Base-by-base conservation (phyloP, 2,329 filamentous ascomycete genomes). In the Colletotrichum karsti region DNA sequence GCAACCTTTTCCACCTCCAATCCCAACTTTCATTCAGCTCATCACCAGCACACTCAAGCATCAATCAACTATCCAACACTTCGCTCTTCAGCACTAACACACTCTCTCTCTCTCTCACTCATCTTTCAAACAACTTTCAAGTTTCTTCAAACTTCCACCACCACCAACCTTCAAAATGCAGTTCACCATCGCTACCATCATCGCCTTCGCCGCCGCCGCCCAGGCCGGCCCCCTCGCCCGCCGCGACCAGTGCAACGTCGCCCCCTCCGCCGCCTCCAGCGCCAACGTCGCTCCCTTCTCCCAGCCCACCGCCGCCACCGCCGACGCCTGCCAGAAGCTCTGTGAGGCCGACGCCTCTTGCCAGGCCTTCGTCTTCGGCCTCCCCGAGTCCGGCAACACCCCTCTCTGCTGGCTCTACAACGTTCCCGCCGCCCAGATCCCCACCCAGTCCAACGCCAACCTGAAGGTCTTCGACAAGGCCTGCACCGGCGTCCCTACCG, bases 381-480 rank as follows among this genome's bases (percentile, higher is more conserved):
- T 55, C n/a, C 46, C 46, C 7, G 9, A 10, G 2, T 30, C 63
- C 13, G 46, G 48, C 20, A 66, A 28, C 8, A 54, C 46, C 5
- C 63, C 63, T n/a, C 46, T 24, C 13, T 66, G 63, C 63, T 51
- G 28, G 35, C 63, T 66, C 46, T 66, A 54, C 46, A 37, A 37
- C 22, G 63, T 66, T 12, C 46, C 63, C 8, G 63, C 63, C 12
- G 51, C 55, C 5, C 57, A 46, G 41, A 46, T 62, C 7, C 63
- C 56, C 28, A 20, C 57, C 18, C 63, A 66, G 18, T 37, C 20
- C 28, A 62, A 66, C 28, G 12, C 46, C 20, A 66, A 66, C 63
- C 41, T 66, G 26, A 55, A 39, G 37, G 56, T 66, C 35, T 66
- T 66, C 30, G 56, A 66, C 50, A 66, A 55, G 50, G 56, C 63